Base-by-base conservation (phyloP, 164 flowering plant genomes). In the Cinnamomum chago region DNA sequence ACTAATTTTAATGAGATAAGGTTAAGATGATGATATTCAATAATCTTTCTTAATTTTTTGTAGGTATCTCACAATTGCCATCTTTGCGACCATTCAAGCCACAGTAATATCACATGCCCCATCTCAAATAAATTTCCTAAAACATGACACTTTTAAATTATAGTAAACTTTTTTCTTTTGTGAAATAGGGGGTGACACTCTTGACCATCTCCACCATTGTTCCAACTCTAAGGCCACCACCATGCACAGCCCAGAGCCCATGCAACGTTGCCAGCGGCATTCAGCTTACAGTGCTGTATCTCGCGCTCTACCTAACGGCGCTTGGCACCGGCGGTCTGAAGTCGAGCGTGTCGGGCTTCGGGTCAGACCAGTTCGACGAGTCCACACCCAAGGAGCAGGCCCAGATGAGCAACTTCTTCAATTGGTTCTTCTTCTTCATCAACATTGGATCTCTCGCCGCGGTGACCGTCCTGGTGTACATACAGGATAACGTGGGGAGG, bases 311-410 rank as follows among this genome's bases (percentile, higher is more conserved):
- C 84, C 82, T 94, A 7, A 90, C 92, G 0, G 98, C 99, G 5
- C 87, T 95, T 0, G 99, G 99, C 18, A 95, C 98, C 3, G 99
- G 98, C 2, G 98, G 99, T 4, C 83, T 93, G 5, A 95, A 95
- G 72, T 92, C 99, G 13, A 93, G 97, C 72, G 97, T 95, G 0
- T 92, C 98, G 0, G 99, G 98, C 0, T 89, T 93, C 70, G 99
- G 98, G 3, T 89, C 99, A 0, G 99, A 95, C 82, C 99, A 95
- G 70, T 95, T 95, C 73, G 95, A 93, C 66, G 99, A 95, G 0
- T 71, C 85, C 5, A 83, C 87, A 76, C 70, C 74, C 27, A 62
- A 80, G 33, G 98, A 93, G 72, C 81, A 79, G 40, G 18, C 35
- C 22, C 83, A 82, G 24, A 93, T 94, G 97, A 72, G 75, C 13